A percentile compares a stretch with the other conserved stretches of the same genome.
Evolutionary conservation across 2,329 filamentous ascomycete species (phyloP).

Genomic region (Ophiostoma sp.): DNA sequence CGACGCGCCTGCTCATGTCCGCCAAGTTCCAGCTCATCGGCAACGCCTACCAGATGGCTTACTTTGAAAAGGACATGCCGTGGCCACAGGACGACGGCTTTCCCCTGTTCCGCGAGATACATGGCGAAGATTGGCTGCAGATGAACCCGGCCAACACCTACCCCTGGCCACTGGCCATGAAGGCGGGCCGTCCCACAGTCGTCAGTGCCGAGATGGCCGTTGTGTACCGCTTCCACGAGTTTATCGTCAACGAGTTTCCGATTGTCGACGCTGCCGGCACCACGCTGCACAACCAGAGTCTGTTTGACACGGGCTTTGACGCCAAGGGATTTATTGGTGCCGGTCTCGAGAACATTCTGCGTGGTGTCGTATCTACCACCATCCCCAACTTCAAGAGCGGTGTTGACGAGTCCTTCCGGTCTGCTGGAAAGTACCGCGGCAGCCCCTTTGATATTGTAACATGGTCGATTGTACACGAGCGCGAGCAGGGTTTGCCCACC

Average conservation of each 20-base stretch:
- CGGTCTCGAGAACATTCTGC: slow-evolving; percentile 29
- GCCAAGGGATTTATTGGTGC: slow-evolving; percentile 27
- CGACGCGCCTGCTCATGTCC: slow-evolving; percentile 27
- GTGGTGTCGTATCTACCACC: slow-evolving; percentile 24
- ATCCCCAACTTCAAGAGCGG: slow-evolving; percentile 31
- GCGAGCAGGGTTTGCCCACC: slow-evolving; percentile 28
- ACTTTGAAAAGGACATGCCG: slow-evolving; percentile 28
- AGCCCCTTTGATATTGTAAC: slow-evolving; percentile 29
- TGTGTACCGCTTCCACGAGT: slow-evolving; percentile 30
- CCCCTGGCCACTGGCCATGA: slow-evolving; percentile 27
- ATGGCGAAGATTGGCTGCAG: slow-evolving; percentile 25
- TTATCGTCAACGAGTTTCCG: slow-evolving; percentile 27
- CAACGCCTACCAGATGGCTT: slow-evolving; percentile 31
- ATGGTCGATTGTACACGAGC: slow-evolving; percentile 29
- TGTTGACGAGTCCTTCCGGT: slow-evolving; percentile 28
- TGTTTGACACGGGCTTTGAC: slow-evolving; percentile 29
- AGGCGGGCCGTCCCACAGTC: slow-evolving; percentile 24
- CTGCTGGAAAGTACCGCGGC: slow-evolving; percentile 28
- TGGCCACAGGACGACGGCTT: slow-evolving; percentile 29
- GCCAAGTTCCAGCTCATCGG: slow-evolving; percentile 29
- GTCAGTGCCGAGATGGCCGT: slow-evolving; percentile 29
- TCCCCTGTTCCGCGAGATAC: slow-evolving; percentile 28
- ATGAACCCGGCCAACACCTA: slow-evolving; percentile 30
- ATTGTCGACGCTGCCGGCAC: slow-evolving; percentile 26
- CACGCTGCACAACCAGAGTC: slow-evolving; percentile 26